A percentile compares a stretch with the other conserved stretches of the same genome.
Evolutionary conservation across 2,329 filamentous ascomycete genomes (phyloP).

Genomic region (Nemania serpens): DNA sequence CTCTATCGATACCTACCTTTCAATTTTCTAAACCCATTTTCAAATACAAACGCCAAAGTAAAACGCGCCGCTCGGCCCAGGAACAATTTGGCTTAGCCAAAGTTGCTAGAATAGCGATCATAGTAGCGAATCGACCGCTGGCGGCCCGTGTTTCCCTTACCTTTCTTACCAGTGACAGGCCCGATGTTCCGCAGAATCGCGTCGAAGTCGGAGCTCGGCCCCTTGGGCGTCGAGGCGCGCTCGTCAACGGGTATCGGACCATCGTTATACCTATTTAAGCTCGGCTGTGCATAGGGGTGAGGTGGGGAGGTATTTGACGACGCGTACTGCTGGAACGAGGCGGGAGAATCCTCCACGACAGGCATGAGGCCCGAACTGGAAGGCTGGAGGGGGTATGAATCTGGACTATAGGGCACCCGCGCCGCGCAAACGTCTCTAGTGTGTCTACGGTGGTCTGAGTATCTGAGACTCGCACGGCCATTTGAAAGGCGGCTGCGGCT

Average conservation of each 20-base stretch:
- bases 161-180: slow-evolving; percentile 17
- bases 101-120: slow-evolving; percentile 25
- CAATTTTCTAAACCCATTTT: no score
- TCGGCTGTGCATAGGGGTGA: not conserved
- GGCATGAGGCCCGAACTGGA: slow-evolving; percentile 16
- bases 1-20: no score
- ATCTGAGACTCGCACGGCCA: not conserved
- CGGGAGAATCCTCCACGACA: not conserved
- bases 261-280: not conserved
- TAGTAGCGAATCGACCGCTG: slow-evolving; percentile 21
- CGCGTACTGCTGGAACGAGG: not conserved
- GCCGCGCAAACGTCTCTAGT: not conserved
- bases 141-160: not conserved
- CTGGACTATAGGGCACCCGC: not conserved
- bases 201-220: slow-evolving; percentile 22
- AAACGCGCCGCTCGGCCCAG: no score
- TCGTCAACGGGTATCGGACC: slow-evolving; percentile 20
- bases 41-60: no score
- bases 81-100: slow-evolving; percentile 11
- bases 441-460: not conserved
- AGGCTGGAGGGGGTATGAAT: not conserved
- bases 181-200: slow-evolving; percentile 24
- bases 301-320: not conserved
- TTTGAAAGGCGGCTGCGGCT: slow-evolving; percentile 7
- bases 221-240: slow-evolving; percentile 7